phyloP scores from a whole-genome alignment of 2,329 filamentous ascomycete species.

The Penicillium sp. region DNA sequence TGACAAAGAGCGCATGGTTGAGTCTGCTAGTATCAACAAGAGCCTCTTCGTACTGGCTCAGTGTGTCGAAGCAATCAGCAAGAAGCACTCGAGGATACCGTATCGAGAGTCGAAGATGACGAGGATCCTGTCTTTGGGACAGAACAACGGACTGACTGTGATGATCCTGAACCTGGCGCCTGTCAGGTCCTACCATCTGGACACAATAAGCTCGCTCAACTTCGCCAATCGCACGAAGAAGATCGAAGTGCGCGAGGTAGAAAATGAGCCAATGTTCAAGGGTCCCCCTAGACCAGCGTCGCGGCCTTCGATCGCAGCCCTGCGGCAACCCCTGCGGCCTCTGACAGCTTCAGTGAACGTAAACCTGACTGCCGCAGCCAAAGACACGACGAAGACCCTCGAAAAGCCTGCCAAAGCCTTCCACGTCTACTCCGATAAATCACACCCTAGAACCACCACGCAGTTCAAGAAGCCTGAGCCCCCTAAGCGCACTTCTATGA shows the following conservation, averaged over 20 bases:
- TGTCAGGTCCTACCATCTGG: slow-evolving; percentile 78
- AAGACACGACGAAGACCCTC: slow-evolving; percentile 47
- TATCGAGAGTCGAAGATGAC: slow-evolving; percentile 98
- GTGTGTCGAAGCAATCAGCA: slow-evolving; percentile 88
- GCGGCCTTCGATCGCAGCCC: slow-evolving; percentile 36
- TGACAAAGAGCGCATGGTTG: slow-evolving; percentile 81
- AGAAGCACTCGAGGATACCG: slow-evolving; percentile 65
- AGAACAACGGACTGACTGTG: slow-evolving; percentile 88
- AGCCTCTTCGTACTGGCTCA: slow-evolving; percentile 88
- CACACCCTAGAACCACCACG: slow-evolving; percentile 36
- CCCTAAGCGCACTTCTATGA: slow-evolving; percentile 40
- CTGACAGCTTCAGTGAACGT: slow-evolving; percentile 68
- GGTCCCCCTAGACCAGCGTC: slow-evolving; percentile 53
- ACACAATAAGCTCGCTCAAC: slow-evolving; percentile 86
- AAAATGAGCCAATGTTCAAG: slow-evolving; percentile 87
- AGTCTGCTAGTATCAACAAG: slow-evolving; percentile 96
- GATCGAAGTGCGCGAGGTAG: slow-evolving; percentile 88
- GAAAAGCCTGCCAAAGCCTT: slow-evolving; percentile 74
- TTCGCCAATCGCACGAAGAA: slow-evolving; percentile 93
- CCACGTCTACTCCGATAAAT: slow-evolving; percentile 71
- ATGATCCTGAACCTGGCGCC: slow-evolving; percentile 95
- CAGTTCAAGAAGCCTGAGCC: slow-evolving; percentile 35
- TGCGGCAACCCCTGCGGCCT: slow-evolving; percentile 69
- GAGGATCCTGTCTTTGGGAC: slow-evolving; percentile 77
- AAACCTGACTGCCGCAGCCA: slow-evolving; percentile 50